Percentiles rank a stretch among this genome's conserved stretches.
Conservation (phyloP, 108 stramenopile species). For the Cyclotella distinguenda region DNA sequence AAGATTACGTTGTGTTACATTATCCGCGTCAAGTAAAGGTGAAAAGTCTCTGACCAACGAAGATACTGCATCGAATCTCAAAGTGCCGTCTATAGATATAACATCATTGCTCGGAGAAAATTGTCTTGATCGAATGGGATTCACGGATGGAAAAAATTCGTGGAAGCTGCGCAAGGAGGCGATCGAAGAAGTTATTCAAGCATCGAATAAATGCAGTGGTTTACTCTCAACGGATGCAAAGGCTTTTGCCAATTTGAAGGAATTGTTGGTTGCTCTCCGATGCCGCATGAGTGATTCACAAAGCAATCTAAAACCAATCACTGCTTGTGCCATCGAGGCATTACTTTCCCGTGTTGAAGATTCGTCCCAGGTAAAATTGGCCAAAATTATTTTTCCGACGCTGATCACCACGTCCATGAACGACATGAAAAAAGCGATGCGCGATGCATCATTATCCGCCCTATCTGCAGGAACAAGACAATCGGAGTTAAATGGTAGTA, state of each 20-base stretch:
- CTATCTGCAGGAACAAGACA: constrained; percentile 48
- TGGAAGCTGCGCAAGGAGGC: constrained; percentile 87
- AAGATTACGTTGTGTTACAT: constrained; percentile 41
- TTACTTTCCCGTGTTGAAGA: constrained; percentile 65
- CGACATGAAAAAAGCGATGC: constrained; percentile 85
- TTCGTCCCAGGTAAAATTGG: constrained; percentile 65
- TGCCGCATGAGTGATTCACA: constrained; percentile 84
- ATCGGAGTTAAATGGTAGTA: constrained; percentile 52
- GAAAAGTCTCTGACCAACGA: background rate
- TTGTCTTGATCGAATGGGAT: constrained; percentile 53
- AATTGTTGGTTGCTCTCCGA: constrained; percentile 55
- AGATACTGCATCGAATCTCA: constrained; percentile 14
- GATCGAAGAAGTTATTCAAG: constrained; percentile 71
- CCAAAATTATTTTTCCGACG: constrained; percentile 61
- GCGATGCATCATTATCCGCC: constrained; percentile 74
- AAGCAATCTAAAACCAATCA: constrained; percentile 86
- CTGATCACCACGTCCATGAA: constrained; percentile 77
- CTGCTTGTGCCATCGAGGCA: constrained; percentile 63
- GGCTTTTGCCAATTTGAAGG: constrained; percentile 48
- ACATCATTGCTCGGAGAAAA: constrained; percentile 51
- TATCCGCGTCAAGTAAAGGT: constrained; percentile 6
- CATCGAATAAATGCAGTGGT: constrained; percentile 55
- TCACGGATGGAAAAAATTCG: constrained; percentile 76
- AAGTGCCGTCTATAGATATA: constrained; percentile 59
- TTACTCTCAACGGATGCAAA: constrained; percentile 42